Base-by-base conservation (phyloP, 108 stramenopile species). In the Skeletonema menzelii region DNA sequence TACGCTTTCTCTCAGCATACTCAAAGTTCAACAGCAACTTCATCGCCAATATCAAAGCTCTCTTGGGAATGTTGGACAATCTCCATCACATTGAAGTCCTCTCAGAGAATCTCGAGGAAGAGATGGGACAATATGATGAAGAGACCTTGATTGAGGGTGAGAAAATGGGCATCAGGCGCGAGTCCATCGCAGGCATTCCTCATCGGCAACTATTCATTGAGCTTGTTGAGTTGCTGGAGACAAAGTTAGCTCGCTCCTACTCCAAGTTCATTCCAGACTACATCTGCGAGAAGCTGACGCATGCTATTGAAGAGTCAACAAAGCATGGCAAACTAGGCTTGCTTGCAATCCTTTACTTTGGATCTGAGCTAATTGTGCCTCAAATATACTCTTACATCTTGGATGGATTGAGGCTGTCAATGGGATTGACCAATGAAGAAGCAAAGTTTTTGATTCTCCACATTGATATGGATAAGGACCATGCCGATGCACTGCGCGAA, bases 51-150 rank as follows among this genome's bases (percentile, higher is more conserved):
- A 59, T 68, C 31, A 31, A 68, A 3, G 31, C 67, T 24, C 67
- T 68, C 17, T 0, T 68, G 11, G 31, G 28, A 14, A 26, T 35
- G 8, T 56, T 68, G 22, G 57, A 59, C 32, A n/a, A 68, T 30
- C 14, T 27, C 8, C 4, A 68, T 10, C 70, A 70, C 38, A 27
- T 70, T 42, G 34, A 64, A 27, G 42, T 44, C 12, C 62, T 70
- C 11, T 10, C 20, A 14, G 70, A 70, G 61, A 70, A 70, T 20
- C 70, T 70, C 2, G 61, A 63, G 34, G 70, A 70, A 42, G 70
- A 70, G 11, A 62, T 63, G 63, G 70, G 70, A 3, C 28, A 31
- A 22, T 70, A 70, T 40, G 61, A 63, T 62, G 70, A 70, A 15
- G 61, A 47, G 31, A 70, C 70, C 12, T 27, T 70, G 14, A 8